Percentiles rank a stretch among this genome's conserved stretches.
phyloP scores from a whole-genome alignment of 768 basidiomycete genomes.

The Rhodotorula taiwanensis region DNA sequence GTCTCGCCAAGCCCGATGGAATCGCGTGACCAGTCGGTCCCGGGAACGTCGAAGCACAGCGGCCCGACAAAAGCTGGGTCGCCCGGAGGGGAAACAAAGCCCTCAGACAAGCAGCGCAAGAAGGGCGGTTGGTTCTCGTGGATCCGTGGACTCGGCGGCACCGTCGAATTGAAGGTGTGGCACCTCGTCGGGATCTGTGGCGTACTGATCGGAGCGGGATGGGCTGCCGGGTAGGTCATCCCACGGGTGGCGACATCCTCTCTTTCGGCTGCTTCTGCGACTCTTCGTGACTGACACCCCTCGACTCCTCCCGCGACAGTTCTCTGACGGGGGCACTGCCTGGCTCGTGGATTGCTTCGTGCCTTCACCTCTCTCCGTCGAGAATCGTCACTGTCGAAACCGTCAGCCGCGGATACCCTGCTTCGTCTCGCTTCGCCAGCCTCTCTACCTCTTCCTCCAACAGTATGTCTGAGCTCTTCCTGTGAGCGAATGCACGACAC shows the following conservation, averaged over 20 bases:
- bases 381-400: not conserved
- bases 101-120: not conserved
- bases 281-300: not conserved
- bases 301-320: not conserved
- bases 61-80: not conserved
- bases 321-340: not conserved
- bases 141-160: not conserved
- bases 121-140: conserved; percentile 15
- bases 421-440: not conserved
- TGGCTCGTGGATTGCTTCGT: not conserved
- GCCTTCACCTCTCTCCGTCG: not conserved
- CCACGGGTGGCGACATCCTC: no score
- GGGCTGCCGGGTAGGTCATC: conserved; percentile 24
- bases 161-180: conserved; percentile 30
- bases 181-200: conserved; percentile 30
- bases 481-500: not conserved
- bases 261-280: not conserved
- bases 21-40: no score
- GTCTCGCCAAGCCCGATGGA: not conserved
- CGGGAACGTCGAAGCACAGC: no score
- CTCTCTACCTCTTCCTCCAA: not conserved
- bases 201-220: conserved; percentile 18
- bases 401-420: no score
- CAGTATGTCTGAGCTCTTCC: not conserved
- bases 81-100: not conserved